A percentile compares a stretch with the other conserved stretches of the same genome.
phyloP scores from a whole-genome alignment of 2,329 filamentous ascomycete species.

The Pseudogymnoascus sp. region DNA sequence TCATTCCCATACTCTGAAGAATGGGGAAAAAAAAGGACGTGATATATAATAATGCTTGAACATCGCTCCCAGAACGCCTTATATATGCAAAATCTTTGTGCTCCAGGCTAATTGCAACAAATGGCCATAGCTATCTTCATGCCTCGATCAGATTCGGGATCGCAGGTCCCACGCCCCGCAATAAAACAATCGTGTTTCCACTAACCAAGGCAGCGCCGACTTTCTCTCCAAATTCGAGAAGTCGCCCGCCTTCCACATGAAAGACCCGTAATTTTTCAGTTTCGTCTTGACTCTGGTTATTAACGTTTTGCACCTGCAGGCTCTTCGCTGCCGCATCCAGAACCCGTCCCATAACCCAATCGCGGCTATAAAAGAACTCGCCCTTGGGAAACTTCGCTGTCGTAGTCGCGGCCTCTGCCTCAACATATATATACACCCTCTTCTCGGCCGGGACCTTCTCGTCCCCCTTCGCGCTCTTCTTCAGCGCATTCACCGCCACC shows the following conservation, averaged over 20 bases:
- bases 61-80: slow-evolving; percentile 1
- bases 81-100: background rate
- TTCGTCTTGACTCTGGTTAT: slow-evolving; percentile 68
- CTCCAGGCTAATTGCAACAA: background rate
- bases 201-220: slow-evolving; percentile 63
- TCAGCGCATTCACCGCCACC: slow-evolving; percentile 66
- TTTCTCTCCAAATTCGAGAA: slow-evolving; percentile 85
- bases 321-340: slow-evolving; percentile 70
- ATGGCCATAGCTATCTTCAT: slow-evolving; percentile 20
- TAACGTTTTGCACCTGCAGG: slow-evolving; percentile 74
- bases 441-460: slow-evolving; percentile 72
- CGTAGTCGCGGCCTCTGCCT: slow-evolving; percentile 80
- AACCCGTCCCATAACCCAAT: slow-evolving; percentile 84
- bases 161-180: slow-evolving; percentile 77
- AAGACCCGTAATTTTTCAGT: slow-evolving; percentile 78
- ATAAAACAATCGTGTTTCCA: slow-evolving; percentile 82
- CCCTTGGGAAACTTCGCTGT: slow-evolving; percentile 75
- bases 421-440: slow-evolving; percentile 82
- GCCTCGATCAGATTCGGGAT: slow-evolving; percentile 60
- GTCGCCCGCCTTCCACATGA: slow-evolving; percentile 79
- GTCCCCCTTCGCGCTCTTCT: slow-evolving; percentile 85
- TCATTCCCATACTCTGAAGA: background rate
- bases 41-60: background rate
- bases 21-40: background rate
- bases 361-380: slow-evolving; percentile 69